A percentile compares a stretch with the other conserved stretches of the same genome.
Conservation (phyloP, 75 land plant species). For the Sequoiadendron giganteum region DNA sequence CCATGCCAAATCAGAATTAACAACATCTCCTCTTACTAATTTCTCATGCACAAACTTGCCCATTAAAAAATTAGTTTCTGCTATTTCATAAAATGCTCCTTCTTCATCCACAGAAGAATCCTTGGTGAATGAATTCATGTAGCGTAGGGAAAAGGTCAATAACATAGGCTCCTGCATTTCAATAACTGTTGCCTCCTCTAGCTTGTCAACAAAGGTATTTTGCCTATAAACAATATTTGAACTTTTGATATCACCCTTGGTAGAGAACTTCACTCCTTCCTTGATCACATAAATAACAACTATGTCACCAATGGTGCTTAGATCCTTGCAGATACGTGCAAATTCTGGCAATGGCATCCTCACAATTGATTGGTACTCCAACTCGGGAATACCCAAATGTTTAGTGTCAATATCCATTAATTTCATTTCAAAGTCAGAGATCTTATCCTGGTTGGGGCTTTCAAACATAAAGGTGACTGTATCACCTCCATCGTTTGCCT, state of each 20-base stretch:
- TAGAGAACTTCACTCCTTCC: slow-evolving; percentile 51
- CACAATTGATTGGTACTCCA: slow-evolving; percentile 37
- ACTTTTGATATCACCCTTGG: slow-evolving; percentile 44
- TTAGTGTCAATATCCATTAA: slow-evolving; percentile 52
- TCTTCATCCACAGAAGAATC: too few species aligned
- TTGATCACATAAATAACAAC: slow-evolving; percentile 48
- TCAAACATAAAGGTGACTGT: too few species aligned
- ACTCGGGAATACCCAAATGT: slow-evolving; percentile 45
- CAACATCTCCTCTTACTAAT: too few species aligned
- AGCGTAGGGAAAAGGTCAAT: slow-evolving; percentile 45
- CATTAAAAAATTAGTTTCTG: too few species aligned
- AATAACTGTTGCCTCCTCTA: slow-evolving; percentile 36
- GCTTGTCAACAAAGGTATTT: slow-evolving; percentile 44
- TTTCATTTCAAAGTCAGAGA: slow-evolving; percentile 57
- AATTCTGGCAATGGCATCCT: slow-evolving; percentile 45
- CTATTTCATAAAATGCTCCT: too few species aligned
- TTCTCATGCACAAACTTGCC: too few species aligned
- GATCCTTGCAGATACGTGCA: slow-evolving; percentile 37
- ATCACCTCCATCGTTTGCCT: too few species aligned
- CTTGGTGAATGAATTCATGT: slow-evolving; percentile 50
- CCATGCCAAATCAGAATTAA: too few species aligned
- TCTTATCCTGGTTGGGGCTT: slow-evolving; percentile 43
- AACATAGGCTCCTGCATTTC: slow-evolving; percentile 49
- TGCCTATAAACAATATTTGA: slow-evolving; percentile 49
- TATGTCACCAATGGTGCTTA: slow-evolving; percentile 46